Conservation (phyloP, 2,329 filamentous ascomycete species). For the Claviceps digitariae region DNA sequence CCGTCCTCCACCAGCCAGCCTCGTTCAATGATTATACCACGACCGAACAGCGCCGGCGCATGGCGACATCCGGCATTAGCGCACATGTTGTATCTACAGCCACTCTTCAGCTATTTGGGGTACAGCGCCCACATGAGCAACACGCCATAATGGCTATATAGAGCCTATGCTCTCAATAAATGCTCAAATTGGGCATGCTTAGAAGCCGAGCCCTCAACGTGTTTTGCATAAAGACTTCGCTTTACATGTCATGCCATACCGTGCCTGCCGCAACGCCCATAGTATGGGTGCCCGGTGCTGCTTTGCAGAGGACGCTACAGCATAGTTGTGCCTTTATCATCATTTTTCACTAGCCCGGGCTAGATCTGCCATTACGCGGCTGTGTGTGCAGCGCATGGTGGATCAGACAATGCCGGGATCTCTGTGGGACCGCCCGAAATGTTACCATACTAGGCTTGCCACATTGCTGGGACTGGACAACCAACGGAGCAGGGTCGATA, state of each 20-base stretch:
- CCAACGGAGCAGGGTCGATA: not conserved
- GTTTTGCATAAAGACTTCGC: too few relatives aligned
- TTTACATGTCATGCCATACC: not conserved
- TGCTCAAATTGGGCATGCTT: not conserved
- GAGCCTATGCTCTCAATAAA: not conserved
- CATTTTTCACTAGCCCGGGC: not conserved
- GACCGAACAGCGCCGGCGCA: not conserved
- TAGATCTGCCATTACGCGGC: slow-evolving; percentile 1
- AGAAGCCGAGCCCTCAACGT: not conserved
- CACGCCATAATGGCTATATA: not conserved
- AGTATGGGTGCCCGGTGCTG: not conserved
- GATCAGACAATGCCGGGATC: not conserved
- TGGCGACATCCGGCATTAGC: slow-evolving; percentile 3
- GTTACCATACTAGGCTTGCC: slow-evolving; percentile 3
- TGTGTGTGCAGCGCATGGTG: not conserved
- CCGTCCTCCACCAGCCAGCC: not conserved
- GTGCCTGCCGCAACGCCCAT: not conserved
- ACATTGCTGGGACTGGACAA: slow-evolving; percentile 4
- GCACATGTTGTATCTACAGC: not conserved
- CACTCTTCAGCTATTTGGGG: not conserved
- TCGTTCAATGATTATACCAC: not conserved
- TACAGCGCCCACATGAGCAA: not conserved
- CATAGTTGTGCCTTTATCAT: not conserved
- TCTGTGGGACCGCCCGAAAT: slow-evolving; percentile 1
- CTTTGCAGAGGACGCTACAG: not conserved